phyloP scores from a whole-genome alignment of 352 stramenopile species.

The Phytopythium cucurbitacearum region DNA sequence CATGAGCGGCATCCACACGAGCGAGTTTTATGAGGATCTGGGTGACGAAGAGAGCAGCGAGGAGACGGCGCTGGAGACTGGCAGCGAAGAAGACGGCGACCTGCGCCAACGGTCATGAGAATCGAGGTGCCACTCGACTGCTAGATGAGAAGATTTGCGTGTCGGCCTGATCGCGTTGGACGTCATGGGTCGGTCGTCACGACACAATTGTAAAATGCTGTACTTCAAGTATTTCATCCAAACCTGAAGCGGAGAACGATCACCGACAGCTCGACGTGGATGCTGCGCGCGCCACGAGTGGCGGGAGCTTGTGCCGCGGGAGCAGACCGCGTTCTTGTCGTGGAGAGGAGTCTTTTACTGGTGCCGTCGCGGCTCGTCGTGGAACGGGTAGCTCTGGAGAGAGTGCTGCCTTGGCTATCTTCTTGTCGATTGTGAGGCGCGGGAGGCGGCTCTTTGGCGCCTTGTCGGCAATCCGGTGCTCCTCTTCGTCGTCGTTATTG shows the following conservation, averaged over 20 bases:
- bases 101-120: neutral
- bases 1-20: slow-evolving; percentile 1
- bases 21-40: neutral
- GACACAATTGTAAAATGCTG: neutral
- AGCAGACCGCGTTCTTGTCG: neutral
- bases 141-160: neutral
- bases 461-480: neutral
- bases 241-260: neutral
- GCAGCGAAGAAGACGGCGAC: slow-evolving; percentile 5
- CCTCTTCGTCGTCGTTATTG: neutral
- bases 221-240: neutral
- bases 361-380: neutral
- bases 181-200: no score
- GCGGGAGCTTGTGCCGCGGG: slow-evolving; percentile 3
- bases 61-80: slow-evolving; percentile 5
- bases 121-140: neutral
- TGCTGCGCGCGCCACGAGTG: neutral
- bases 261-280: slow-evolving; percentile 2
- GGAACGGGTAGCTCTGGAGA: neutral
- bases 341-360: neutral
- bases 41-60: slow-evolving; percentile 5
- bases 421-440: neutral
- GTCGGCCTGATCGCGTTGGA: no score
- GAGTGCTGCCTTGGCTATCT: neutral
- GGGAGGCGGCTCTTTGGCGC: neutral